Base-by-base conservation (phyloP, 1,139 yeast genomes). In the Tardiomyces digboiensis region DNA sequence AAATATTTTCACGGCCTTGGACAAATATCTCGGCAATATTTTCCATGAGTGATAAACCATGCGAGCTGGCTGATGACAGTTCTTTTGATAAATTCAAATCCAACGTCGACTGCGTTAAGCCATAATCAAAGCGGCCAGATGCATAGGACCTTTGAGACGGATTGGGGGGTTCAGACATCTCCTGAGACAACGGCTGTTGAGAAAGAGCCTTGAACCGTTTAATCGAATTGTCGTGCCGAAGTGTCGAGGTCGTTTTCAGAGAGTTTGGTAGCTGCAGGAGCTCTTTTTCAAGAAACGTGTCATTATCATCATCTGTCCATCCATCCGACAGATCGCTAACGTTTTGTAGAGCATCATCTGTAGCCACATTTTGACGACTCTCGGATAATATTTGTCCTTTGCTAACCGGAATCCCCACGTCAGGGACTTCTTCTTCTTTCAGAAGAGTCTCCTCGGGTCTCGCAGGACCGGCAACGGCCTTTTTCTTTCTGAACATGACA, bases 401-500 rank as follows among this genome's bases (percentile, higher is more conserved):
- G n/a, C n/a, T n/a, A n/a, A n/a, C n/a, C n/a, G n/a, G n/a, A n/a
- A n/a, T n/a, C n/a, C n/a, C n/a, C n/a, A n/a, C n/a, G n/a, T n/a
- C n/a, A n/a, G n/a, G n/a, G n/a, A n/a, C n/a, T n/a, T n/a, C n/a
- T n/a, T n/a, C n/a, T n/a, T n/a, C n/a, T n/a, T n/a, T n/a, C n/a
- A n/a, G n/a, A n/a, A n/a, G n/a, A n/a, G n/a, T n/a, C n/a, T n/a
- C n/a, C n/a, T n/a, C n/a, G n/a, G n/a, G n/a, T n/a, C n/a, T n/a
- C n/a, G n/a, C n/a, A n/a, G n/a, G n/a, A n/a, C 3, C 8, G 4
- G 6, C 10, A 12, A 37, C 36, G 1, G 38, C 13, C 7, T 29
- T 6, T 13, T 39, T 13, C 36, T 41, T 19, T 7, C 38, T 37
- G 10, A 50, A 52, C 56, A 53, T 54, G 19, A 45, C 29, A n/a